These are phyloP conservation scores for Vigna angularis DNA, from an alignment of 306 rosid species.

Conservation along the genomic window DNA sequence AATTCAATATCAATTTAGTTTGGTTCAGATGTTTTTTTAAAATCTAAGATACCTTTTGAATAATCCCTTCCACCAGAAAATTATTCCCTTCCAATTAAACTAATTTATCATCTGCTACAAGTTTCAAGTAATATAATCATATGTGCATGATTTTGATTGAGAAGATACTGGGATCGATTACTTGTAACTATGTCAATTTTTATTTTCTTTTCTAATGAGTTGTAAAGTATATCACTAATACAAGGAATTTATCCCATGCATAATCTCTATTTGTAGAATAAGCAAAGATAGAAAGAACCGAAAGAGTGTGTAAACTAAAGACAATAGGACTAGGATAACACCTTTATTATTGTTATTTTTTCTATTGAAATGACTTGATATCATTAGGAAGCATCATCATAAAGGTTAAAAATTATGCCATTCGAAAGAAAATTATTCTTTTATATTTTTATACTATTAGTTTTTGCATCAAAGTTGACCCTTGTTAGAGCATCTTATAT, in stretches of 20 bases:
- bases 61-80: conserved; percentile 8
- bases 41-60: conserved; percentile 24
- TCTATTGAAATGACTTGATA: conserved; percentile 27
- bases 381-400: conserved; percentile 38
- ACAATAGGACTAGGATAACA: not conserved
- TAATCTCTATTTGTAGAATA: conserved; percentile 41
- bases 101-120: conserved; percentile 39
- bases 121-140: conserved; percentile 10
- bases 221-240: conserved; percentile 46
- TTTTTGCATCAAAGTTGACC: not conserved
- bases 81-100: conserved; percentile 44
- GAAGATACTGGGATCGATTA: conserved; percentile 42
- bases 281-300: conserved; percentile 36
- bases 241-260: conserved; percentile 46
- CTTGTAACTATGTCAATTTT: conserved; percentile 11
- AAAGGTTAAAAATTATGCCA: conserved; percentile 13
- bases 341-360: not conserved
- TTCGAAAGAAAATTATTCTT: conserved; percentile 24
- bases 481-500: not conserved
- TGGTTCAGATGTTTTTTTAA: too few relatives aligned
- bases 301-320: conserved; percentile 33
- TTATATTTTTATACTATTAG: not conserved
- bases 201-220: conserved; percentile 36
- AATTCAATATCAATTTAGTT: too few relatives aligned
- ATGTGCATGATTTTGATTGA: conserved; percentile 37